A percentile compares a stretch with the other conserved stretches of the same genome.
phyloP scores from a whole-genome alignment of 805 yeast genomes.

The Candida boidinii region DNA sequence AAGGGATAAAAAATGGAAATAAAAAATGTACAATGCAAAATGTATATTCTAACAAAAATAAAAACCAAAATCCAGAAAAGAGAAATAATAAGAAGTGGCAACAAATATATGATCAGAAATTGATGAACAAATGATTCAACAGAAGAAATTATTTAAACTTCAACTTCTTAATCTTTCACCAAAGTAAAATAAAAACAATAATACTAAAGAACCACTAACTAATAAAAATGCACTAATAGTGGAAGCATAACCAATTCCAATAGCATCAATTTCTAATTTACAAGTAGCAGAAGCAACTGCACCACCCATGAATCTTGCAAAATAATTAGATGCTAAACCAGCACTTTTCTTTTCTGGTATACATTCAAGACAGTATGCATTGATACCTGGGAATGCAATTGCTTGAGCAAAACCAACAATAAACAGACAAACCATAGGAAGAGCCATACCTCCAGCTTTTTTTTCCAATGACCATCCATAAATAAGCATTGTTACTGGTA shows the following conservation, averaged over 20 bases:
- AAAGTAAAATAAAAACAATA: conserved; percentile 24
- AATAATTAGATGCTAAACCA: conserved; percentile 46
- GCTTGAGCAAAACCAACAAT: conserved; percentile 43
- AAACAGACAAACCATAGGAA: conserved; percentile 43
- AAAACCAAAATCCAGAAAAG: too few species aligned
- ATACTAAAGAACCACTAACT: conserved; percentile 27
- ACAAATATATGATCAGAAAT: too few species aligned
- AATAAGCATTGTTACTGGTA: conserved; percentile 36
- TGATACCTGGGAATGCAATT: conserved; percentile 40
- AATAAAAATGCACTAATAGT: conserved; percentile 38
- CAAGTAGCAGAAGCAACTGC: conserved; percentile 44
- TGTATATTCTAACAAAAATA: too few species aligned
- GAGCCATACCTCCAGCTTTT: conserved; percentile 43
- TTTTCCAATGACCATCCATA: conserved; percentile 47
- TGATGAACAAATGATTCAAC: too few species aligned
- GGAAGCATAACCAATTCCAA: conserved; percentile 51
- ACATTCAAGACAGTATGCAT: conserved; percentile 51
- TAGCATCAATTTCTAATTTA: conserved; percentile 33
- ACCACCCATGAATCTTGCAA: conserved; percentile 40
- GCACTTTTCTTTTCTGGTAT: conserved; percentile 46
- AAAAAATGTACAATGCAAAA: too few species aligned
- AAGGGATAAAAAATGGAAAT: too few species aligned
- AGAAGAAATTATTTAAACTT: too few species aligned
- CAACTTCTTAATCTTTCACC: conserved; percentile 35
- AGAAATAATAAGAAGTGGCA: too few species aligned